These are phyloP conservation scores for Rhodomyrtus tomentosa DNA, from an alignment of 345 rosid genomes.

Conservation along the genomic window DNA sequence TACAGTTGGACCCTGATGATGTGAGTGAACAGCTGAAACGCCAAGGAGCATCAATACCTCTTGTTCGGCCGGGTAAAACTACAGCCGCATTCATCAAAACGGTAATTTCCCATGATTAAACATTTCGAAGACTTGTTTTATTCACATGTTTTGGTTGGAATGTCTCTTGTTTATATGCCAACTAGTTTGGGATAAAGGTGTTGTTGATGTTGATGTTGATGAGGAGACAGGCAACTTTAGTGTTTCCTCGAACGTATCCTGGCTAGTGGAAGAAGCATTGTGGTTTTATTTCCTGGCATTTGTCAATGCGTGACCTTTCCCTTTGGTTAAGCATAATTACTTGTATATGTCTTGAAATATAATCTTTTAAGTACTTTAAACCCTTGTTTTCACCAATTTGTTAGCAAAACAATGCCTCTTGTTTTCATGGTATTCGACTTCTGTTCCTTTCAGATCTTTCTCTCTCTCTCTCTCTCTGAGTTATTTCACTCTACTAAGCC, in stretches of 20 bases:
- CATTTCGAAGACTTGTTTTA: not conserved
- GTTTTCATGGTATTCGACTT: not conserved
- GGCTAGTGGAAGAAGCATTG: not conserved
- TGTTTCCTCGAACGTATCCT: not conserved
- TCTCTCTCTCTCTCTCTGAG: not conserved
- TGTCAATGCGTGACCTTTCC: not conserved
- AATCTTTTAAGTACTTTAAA: not conserved
- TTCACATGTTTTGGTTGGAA: not conserved
- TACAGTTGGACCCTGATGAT: conserved; percentile 95
- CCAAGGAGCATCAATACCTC: conserved; percentile 94
- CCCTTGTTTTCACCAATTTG: not conserved
- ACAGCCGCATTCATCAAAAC: conserved; percentile 79
- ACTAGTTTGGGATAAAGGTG: too few species aligned
- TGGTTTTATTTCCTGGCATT: not conserved
- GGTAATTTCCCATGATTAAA: conserved; percentile 21
- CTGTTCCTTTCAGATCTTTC: not conserved
- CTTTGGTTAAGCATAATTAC: not conserved
- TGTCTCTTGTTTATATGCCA: not conserved
- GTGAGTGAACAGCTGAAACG: conserved; percentile 97
- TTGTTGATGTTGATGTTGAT: too few species aligned
- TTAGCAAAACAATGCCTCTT: not conserved
- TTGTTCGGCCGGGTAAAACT: conserved; percentile 91
- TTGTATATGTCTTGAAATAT: not conserved
- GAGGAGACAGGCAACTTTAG: not conserved
- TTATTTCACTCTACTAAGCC: not conserved